phyloP scores from a whole-genome alignment of 2,329 filamentous ascomycete species.

The Cytospora leucostoma region DNA sequence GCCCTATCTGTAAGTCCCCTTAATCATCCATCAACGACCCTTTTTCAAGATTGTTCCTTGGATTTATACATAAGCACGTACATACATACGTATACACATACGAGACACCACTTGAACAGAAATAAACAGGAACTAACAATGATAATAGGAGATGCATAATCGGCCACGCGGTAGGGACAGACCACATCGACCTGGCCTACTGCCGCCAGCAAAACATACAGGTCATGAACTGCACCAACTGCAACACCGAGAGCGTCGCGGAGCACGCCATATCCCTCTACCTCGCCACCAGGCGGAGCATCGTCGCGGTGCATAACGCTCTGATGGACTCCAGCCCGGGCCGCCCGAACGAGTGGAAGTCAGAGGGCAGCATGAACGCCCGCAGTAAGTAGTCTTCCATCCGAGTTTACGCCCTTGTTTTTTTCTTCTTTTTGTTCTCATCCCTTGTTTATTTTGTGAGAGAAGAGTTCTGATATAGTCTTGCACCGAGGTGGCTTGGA shows the following conservation, averaged over 20 bases:
- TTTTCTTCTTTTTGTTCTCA: too few relatives aligned
- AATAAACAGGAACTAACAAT: too few relatives aligned
- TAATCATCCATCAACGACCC: neutral
- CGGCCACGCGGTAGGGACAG: slow-evolving; percentile 31
- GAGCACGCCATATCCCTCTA: slow-evolving; percentile 33
- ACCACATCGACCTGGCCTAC: slow-evolving; percentile 32
- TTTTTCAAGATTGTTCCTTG: too few relatives aligned
- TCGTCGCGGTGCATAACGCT: slow-evolving; percentile 30
- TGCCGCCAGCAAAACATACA: slow-evolving; percentile 29
- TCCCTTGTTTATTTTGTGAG: too few relatives aligned
- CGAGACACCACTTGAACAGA: too few relatives aligned
- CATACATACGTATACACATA: neutral
- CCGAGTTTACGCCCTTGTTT: too few relatives aligned
- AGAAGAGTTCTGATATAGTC: too few relatives aligned
- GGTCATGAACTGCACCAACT: slow-evolving; percentile 30
- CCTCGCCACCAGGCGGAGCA: slow-evolving; percentile 30
- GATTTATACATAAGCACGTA: neutral
- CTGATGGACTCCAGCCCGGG: slow-evolving; percentile 24
- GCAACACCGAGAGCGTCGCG: slow-evolving; percentile 31
- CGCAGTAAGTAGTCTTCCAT: neutral
- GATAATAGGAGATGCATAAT: slow-evolving; percentile 32
- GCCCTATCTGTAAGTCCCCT: slow-evolving; percentile 30
- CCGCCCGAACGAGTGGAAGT: slow-evolving; percentile 27
- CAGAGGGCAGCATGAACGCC: slow-evolving; percentile 20
- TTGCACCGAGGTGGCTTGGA: too few relatives aligned